Percentiles rank a stretch among this genome's conserved stretches.
Evolutionary conservation across 1,139 yeast species (phyloP).

Genomic region (Candida gigantensis): DNA sequence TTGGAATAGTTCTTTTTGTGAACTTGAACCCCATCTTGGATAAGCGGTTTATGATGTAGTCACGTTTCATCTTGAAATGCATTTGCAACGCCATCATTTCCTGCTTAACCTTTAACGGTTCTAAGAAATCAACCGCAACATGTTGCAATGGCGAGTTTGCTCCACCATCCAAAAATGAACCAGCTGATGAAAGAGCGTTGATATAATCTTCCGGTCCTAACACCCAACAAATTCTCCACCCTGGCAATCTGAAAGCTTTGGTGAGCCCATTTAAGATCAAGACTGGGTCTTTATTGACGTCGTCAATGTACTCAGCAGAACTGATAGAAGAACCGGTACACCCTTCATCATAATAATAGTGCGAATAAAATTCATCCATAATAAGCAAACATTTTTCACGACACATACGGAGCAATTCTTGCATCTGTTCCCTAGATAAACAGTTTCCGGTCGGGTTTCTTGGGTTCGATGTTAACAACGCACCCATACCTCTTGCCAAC

Average conservation of each 20-base stretch:
- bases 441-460: conserved; percentile 69
- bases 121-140: conserved; percentile 60
- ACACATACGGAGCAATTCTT: conserved; percentile 57
- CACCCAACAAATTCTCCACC: conserved; percentile 72
- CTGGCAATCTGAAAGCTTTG: conserved; percentile 66
- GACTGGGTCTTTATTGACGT: conserved; percentile 64
- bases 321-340: conserved; percentile 59
- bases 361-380: conserved; percentile 70
- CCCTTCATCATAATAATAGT: conserved; percentile 61
- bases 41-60: conserved; percentile 55
- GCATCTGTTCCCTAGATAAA: conserved; percentile 52
- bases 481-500: conserved; percentile 62
- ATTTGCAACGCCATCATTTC: conserved; percentile 65
- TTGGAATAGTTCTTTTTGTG: conserved; percentile 49
- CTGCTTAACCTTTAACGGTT: conserved; percentile 50
- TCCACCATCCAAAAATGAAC: conserved; percentile 68
- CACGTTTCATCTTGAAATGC: conserved; percentile 64
- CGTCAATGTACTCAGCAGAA: conserved; percentile 56
- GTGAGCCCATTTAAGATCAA: conserved; percentile 65
- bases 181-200: conserved; percentile 60
- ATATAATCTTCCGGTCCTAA: conserved; percentile 68
- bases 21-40: conserved; percentile 59
- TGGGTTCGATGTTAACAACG: conserved; percentile 63
- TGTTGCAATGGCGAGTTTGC: conserved; percentile 66
- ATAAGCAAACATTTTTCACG: conserved; percentile 58